Evolutionary conservation across 2,329 filamentous ascomycete genomes (phyloP).

Genomic region (Fusarium fracticaudum): DNA sequence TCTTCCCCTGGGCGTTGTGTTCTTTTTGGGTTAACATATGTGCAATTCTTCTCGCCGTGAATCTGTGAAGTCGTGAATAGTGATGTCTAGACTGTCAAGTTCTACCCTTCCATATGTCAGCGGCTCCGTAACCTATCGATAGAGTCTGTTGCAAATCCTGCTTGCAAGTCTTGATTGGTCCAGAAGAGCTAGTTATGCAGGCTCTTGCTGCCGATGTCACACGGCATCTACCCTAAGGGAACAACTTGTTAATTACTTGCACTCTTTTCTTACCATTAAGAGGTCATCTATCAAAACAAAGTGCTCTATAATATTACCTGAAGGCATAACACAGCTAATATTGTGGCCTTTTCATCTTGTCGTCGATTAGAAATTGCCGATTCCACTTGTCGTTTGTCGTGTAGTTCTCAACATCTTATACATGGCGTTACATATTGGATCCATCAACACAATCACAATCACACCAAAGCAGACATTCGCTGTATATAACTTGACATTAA

Average conservation of each 20-base stretch:
- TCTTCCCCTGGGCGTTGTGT: constrained; percentile 22
- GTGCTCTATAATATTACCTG: no score
- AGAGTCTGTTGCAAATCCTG: background rate
- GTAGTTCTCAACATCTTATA: no score
- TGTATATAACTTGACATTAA: constrained; percentile 24
- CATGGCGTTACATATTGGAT: background rate
- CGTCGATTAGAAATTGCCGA: background rate
- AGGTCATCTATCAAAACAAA: background rate
- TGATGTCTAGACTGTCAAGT: background rate
- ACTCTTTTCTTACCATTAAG: no score
- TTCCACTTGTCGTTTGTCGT: no score
- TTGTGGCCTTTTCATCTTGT: rapidly evolving
- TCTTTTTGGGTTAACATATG: constrained; percentile 10
- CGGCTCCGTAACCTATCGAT: no score
- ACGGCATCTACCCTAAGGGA: background rate
- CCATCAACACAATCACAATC: background rate
- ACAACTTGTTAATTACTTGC: background rate
- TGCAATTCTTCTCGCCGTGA: constrained; percentile 19
- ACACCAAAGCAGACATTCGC: background rate
- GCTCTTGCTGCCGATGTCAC: background rate
- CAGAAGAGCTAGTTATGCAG: no score
- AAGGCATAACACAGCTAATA: no score
- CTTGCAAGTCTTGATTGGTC: background rate
- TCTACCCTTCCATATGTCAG: background rate
- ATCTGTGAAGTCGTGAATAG: background rate